Evolutionary conservation across 1,284 basidiomycete genomes (phyloP), one percentile per base, ranked within the genome.

Genomic region (Takashimella koratensis): DNA sequence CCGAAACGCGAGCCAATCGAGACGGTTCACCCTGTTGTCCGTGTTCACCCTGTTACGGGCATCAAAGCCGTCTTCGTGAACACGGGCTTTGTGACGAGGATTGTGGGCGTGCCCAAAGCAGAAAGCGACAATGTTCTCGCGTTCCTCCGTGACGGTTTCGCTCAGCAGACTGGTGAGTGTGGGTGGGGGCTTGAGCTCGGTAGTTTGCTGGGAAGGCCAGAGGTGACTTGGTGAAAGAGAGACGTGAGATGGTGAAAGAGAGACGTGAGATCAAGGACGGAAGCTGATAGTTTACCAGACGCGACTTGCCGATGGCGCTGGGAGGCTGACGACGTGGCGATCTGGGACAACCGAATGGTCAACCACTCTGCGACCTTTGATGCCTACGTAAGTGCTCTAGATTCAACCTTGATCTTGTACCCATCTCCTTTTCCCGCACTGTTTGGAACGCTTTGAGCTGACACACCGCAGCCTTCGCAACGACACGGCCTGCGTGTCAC

Each of bases 401-500:
- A 22, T 8, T n/a, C 21, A 11, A 8, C 42, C 19, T n/a, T 21
- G 10, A 6, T 22, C 8, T 43, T 22, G 23, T 49, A 2, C 40
- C 43, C 10, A 41, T 11, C 25, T 47, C 47, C 44, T 54, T 27
- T 24, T n/a, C n/a, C n/a, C n/a, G n/a, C n/a, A n/a, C n/a, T n/a
- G n/a, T n/a, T n/a, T n/a, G n/a, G n/a, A n/a, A n/a, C n/a, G n/a
- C n/a, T n/a, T n/a, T n/a, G n/a, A n/a, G n/a, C n/a, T n/a, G n/a
- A n/a, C n/a, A n/a, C n/a, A n/a, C n/a, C n/a, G n/a, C n/a, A 63
- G 60, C 70, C 70, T 2, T 66, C 67, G 3, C 82, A 79, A 44
- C 82, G 88, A 47, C 88, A 90, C 67, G 88, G 86, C 6, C 77
- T 90, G 44, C 83, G 88, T 47, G 84, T 85, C n/a, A 90, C 88